Evolutionary conservation across 352 stramenopile genomes (phyloP).

Genomic region (Globisporangium camurandrum): DNA sequence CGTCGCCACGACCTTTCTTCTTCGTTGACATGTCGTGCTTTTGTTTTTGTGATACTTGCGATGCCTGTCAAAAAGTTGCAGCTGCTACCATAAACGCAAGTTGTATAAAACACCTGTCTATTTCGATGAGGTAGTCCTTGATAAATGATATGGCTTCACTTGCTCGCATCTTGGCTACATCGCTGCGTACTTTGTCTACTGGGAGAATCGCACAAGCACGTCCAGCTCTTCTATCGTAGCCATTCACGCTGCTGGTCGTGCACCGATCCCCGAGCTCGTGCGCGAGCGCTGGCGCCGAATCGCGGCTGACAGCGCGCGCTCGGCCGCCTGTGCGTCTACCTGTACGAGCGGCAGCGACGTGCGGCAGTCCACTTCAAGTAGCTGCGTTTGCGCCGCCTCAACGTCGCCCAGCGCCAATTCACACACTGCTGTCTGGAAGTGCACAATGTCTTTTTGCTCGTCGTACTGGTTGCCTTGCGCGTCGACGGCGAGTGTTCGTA

Average conservation of each 20-base stretch:
- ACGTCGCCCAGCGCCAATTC: constrained; percentile 15
- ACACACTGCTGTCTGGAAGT: constrained; percentile 30
- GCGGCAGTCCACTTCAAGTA: constrained; percentile 5
- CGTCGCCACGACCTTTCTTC: neutral
- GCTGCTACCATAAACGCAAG: too few species aligned
- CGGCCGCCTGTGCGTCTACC: constrained; percentile 6
- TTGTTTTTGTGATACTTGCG: too few species aligned
- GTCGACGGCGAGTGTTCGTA: neutral
- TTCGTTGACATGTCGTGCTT: too few species aligned
- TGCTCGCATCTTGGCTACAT: too few species aligned
- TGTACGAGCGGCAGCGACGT: constrained; percentile 8
- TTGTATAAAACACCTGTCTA: too few species aligned
- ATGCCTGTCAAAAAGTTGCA: too few species aligned
- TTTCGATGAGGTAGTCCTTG: too few species aligned
- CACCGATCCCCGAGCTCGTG: neutral
- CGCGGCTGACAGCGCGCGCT: neutral
- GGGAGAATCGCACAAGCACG: too few species aligned
- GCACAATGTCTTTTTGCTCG: constrained; percentile 14
- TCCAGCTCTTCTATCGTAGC: neutral
- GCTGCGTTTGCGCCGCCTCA: constrained; percentile 3
- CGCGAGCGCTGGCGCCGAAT: neutral
- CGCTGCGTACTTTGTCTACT: too few species aligned
- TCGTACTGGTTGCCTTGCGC: constrained; percentile 10
- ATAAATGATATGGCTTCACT: too few species aligned
- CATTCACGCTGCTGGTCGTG: neutral